Base-by-base conservation (phyloP, 1,284 basidiomycete species). In the Naganishia liquefaciens region DNA sequence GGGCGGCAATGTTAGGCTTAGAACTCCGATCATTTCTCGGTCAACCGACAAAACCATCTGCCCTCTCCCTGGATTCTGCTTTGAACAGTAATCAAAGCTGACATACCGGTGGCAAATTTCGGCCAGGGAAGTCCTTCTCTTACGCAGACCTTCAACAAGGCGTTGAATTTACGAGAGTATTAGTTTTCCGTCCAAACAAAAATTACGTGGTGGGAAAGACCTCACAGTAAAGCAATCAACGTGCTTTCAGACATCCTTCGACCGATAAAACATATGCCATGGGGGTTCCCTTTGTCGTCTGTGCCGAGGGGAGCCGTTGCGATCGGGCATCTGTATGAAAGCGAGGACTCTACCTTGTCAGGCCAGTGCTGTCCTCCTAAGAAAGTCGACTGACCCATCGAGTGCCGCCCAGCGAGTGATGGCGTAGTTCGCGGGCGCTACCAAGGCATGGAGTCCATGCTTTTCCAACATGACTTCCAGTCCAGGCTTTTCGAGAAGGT, bases 51-150 rank as follows among this genome's bases (percentile, higher is more conserved):
- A 5, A 33, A 10, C 30, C 30, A 33, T 10, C 30, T 10, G 30
- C 30, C 10, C 5, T 33, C 30, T 10, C 30, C 30, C 10, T 5
- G 30, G 5, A 10, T 5, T 33, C 30, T 10, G 30, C 30, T 33
- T 33, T 10, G 30, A 5, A 33, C 30, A 33, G 30, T 10, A 33
- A 10, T 5, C 10, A 5, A 33, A 10, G 10, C 30, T 33, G 30
- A 33, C 5, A 33, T 10, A 10, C 27, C 27, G 28, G 9, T n/a
- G 57, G 57, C 10, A 50, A 27, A 4, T 46, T 30, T 23, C 58
- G 46, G 19, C 47, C 11, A 15, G 58, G 21, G 30, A 51, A 62
- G 37, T 51, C 39, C 30, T 46, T 37, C 47, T 62, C 58, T 21
- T 39, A 62, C 3, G 46, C 58, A 27, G 47, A 23, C 58, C 46